Evolutionary conservation across 208 protist genomes (phyloP).

Genomic region (Acanthamoeba lenticulata): DNA sequence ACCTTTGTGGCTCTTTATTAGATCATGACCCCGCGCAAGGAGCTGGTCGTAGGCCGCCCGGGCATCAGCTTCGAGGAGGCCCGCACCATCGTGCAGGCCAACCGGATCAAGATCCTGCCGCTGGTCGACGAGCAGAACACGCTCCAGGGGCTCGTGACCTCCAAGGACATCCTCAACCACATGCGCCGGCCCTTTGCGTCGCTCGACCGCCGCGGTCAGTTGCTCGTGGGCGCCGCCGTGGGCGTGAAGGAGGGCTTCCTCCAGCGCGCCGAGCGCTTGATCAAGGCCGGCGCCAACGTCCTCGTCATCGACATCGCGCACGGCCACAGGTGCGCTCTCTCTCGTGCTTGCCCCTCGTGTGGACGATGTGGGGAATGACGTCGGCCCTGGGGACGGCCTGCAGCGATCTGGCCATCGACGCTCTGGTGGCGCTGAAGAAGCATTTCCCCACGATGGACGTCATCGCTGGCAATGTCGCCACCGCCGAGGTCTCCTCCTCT

Average conservation of each 20-base stretch:
- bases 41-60: conserved; percentile 81
- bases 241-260: conserved; percentile 93
- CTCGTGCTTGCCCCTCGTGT: no score
- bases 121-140: conserved; percentile 94
- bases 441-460: conserved; percentile 83
- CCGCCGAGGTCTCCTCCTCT: conserved; percentile 90
- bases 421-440: conserved; percentile 94
- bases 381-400: no score
- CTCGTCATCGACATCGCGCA: conserved; percentile 92
- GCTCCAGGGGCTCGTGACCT: conserved; percentile 92
- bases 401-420: conserved; percentile 86
- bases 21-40: conserved; percentile 53
- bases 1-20: not conserved
- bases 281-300: conserved; percentile 92
- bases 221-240: conserved; percentile 91
- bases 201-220: not conserved
- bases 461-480: conserved; percentile 96
- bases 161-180: conserved; percentile 79
- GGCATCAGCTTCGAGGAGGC: conserved; percentile 94
- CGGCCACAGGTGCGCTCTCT: conserved; percentile 54
- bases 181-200: conserved; percentile 47
- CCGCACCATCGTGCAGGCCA: conserved; percentile 94
- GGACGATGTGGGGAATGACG: no score
- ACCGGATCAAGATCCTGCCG: conserved; percentile 94
- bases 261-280: conserved; percentile 89